Evolutionary conservation across 768 basidiomycete species (phyloP), one percentile per base, ranked within the genome.

Genomic region (Gloeostereum incarnatum): DNA sequence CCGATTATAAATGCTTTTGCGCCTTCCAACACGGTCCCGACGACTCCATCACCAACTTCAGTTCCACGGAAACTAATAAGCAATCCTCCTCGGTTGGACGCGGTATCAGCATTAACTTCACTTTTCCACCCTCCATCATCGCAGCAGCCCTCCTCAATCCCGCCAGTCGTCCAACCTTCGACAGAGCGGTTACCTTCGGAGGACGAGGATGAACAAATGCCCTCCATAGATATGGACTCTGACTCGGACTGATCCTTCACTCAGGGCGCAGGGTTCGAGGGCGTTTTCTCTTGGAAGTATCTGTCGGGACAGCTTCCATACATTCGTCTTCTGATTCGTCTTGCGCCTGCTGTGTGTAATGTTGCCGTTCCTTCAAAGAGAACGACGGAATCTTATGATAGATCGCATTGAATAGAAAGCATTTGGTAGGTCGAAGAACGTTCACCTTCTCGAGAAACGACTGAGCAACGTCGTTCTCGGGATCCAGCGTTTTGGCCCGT

Each of bases 141-240:
- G 25, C 23, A 42, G 32, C 23, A 24, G 26, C n/a, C 31, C 30
- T 21, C 22, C 17, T 39, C 22, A 38, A 31, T 23, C 5, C 25
- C 36, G 19, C 36, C 40, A 6, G 33, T 20, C 20, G 35, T 31
- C 10, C 13, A 23, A 26, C 7, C 6, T 19, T 36, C 52, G 31
- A 56, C 56, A n/a, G 61, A 63, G n/a, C 63, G 55, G 6, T 11
- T 19, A 13, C 21, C 21, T 11, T 8, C 26, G 9, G 66, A 76
- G 3, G 81, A 85, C 10, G 70, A 71, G n/a, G 81, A 84, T 45
- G 79, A 80, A 44, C 73, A 75, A 32, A 78, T 92, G 65, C 88
- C 88, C 2, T 50, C 65, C 8, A 88, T 92, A 25, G 72, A 89
- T 52, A 62, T 87, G 64, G 77, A 69, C 27, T 89, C 87, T 1